A percentile compares a stretch with the other conserved stretches of the same genome.
These are phyloP conservation scores for Penicillium frequentans DNA, from an alignment of 2,329 filamentous ascomycete species.

Conservation along the genomic window DNA sequence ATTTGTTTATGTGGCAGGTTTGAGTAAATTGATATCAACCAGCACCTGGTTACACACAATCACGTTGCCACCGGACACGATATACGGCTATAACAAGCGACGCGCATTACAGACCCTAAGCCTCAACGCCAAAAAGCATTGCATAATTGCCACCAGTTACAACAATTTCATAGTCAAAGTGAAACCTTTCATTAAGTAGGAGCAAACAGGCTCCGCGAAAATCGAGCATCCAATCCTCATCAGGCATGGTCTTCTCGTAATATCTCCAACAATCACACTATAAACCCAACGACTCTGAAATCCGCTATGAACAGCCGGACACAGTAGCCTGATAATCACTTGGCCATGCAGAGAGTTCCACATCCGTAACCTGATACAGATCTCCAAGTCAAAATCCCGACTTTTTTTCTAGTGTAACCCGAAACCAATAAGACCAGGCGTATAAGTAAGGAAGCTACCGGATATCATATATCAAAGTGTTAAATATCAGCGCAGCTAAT, in stretches of 20 bases:
- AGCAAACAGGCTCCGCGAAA: neutral
- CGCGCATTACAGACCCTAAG: neutral
- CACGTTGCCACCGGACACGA: neutral
- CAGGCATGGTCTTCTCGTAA: neutral
- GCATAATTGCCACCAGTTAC: neutral
- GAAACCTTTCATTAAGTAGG: neutral
- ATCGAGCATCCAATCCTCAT: neutral
- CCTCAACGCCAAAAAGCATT: neutral
- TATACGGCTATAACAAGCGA: neutral
- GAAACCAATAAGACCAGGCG: neutral
- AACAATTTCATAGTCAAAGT: no score
- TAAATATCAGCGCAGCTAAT: neutral
- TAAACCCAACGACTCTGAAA: neutral
- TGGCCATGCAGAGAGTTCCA: neutral
- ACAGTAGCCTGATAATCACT: neutral
- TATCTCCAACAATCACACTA: neutral
- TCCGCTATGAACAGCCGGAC: neutral
- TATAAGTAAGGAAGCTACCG: neutral
- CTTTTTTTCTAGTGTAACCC: neutral
- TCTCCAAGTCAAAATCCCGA: neutral
- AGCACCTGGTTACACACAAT: neutral
- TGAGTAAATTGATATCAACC: neutral
- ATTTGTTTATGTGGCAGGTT: neutral
- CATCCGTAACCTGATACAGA: neutral
- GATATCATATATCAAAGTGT: neutral